Conservation (phyloP, 768 basidiomycete genomes). For the Russula virescens region DNA sequence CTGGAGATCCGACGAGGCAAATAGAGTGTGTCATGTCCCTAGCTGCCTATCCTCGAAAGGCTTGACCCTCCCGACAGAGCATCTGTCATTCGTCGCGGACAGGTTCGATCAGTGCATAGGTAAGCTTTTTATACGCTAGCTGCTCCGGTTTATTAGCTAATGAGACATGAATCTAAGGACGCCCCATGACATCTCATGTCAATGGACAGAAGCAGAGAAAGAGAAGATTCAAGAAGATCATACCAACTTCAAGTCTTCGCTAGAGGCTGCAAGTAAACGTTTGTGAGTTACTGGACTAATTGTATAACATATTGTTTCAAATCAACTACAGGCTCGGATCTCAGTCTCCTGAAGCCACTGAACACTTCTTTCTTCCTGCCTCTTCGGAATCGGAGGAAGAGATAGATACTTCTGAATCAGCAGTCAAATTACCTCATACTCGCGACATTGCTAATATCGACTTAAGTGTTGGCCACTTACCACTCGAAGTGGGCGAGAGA, state of each 20-base stretch:
- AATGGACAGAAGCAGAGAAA: slow-evolving; percentile 7
- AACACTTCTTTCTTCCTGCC: slow-evolving; percentile 9
- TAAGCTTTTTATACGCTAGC: background rate
- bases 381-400: slow-evolving; percentile 7
- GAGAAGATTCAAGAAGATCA: slow-evolving; percentile 10
- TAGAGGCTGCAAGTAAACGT: slow-evolving; percentile 2
- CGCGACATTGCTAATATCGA: slow-evolving; percentile 3
- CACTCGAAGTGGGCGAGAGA: background rate
- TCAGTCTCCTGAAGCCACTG: background rate
- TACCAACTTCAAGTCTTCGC: slow-evolving; percentile 6
- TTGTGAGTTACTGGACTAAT: background rate
- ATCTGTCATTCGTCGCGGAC: background rate
- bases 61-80: background rate
- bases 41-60: background rate
- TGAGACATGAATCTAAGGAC: background rate
- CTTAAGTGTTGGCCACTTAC: background rate
- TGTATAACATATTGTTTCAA: background rate
- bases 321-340: background rate
- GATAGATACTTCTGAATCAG: slow-evolving; percentile 8
- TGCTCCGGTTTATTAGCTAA: background rate
- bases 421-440: slow-evolving; percentile 1
- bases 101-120: background rate
- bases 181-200: background rate
- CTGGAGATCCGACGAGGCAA: background rate
- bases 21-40: background rate